Evolutionary conservation across 306 rosid genomes (phyloP).

Genomic region (Vachellia pachyceras): DNA sequence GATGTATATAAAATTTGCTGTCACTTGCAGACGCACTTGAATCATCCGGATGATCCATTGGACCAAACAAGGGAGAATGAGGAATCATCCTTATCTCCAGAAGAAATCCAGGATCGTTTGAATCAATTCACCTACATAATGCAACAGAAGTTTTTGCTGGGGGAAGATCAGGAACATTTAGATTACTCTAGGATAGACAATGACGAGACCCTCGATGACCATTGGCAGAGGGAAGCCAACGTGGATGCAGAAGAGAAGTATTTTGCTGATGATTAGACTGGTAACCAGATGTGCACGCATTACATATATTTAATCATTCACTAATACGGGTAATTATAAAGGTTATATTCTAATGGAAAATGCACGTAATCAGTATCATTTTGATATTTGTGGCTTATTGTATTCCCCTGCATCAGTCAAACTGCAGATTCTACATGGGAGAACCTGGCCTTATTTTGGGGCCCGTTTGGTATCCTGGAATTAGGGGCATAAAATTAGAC

Average conservation of each 20-base stretch:
- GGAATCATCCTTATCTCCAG: constrained; percentile 61
- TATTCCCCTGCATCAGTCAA: background rate
- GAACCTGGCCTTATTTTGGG: background rate
- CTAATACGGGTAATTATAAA: background rate
- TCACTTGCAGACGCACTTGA: constrained; percentile 46
- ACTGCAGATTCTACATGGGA: background rate
- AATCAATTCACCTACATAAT: constrained; percentile 80
- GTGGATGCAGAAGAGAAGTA: constrained; percentile 94
- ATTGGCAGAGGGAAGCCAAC: constrained; percentile 93
- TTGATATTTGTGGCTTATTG: background rate
- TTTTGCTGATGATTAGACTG: constrained; percentile 69
- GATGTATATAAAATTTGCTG: background rate
- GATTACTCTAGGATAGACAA: constrained; percentile 90
- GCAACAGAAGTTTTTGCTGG: constrained; percentile 89
- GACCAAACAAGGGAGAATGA: constrained; percentile 40
- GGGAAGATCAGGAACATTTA: constrained; percentile 79
- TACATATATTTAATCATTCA: constrained; percentile 15
- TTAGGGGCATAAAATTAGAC: background rate
- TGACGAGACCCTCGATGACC: constrained; percentile 90
- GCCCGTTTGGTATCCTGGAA: background rate
- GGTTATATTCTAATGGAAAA: background rate
- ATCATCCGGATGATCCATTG: constrained; percentile 42
- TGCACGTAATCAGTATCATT: constrained; percentile 18
- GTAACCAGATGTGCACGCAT: constrained; percentile 20
- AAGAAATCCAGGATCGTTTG: constrained; percentile 86